These are phyloP conservation scores for Coemansia sp. DNA, from an alignment of 192 early-diverging fungal genomes.

Conservation along the genomic window DNA sequence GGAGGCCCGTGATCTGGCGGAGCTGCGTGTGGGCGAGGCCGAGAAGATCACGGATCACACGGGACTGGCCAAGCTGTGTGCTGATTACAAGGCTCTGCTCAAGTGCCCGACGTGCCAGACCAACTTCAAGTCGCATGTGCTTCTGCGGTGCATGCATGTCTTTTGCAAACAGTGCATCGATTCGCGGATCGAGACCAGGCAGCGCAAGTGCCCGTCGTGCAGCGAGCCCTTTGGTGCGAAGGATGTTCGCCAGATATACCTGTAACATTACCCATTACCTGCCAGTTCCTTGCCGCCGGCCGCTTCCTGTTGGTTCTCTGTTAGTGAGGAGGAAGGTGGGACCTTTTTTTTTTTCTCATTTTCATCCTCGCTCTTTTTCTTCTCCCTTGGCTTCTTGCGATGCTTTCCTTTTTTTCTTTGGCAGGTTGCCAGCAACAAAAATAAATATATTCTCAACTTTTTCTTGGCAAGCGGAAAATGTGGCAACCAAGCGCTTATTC, in stretches of 20 bases:
- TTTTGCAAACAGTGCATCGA: slow-evolving; percentile 96
- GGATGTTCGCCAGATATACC: slow-evolving; percentile 79
- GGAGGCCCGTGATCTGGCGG: slow-evolving; percentile 70
- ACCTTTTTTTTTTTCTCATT: too few species aligned
- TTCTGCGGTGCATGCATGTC: slow-evolving; percentile 91
- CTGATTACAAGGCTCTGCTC: slow-evolving; percentile 73
- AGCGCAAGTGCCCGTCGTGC: slow-evolving; percentile 93
- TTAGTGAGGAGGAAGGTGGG: neutral
- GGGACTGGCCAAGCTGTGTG: slow-evolving; percentile 54
- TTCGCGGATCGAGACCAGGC: slow-evolving; percentile 78
- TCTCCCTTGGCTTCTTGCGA: too few species aligned
- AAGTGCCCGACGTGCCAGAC: slow-evolving; percentile 89
- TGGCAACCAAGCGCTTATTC: too few species aligned
- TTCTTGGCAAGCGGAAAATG: too few species aligned
- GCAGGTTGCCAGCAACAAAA: too few species aligned
- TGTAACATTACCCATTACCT: slow-evolving; percentile 51
- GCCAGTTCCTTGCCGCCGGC: neutral
- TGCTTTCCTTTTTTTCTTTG: too few species aligned
- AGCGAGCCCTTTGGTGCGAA: slow-evolving; percentile 79
- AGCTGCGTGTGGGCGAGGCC: slow-evolving; percentile 64
- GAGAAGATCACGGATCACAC: slow-evolving; percentile 50
- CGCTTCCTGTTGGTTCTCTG: too few species aligned
- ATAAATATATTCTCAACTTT: too few species aligned
- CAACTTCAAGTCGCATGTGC: slow-evolving; percentile 80
- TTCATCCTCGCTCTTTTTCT: too few species aligned